These are phyloP conservation scores for Syzygium aqueum DNA, from an alignment of 345 rosid species.

Conservation along the genomic window DNA sequence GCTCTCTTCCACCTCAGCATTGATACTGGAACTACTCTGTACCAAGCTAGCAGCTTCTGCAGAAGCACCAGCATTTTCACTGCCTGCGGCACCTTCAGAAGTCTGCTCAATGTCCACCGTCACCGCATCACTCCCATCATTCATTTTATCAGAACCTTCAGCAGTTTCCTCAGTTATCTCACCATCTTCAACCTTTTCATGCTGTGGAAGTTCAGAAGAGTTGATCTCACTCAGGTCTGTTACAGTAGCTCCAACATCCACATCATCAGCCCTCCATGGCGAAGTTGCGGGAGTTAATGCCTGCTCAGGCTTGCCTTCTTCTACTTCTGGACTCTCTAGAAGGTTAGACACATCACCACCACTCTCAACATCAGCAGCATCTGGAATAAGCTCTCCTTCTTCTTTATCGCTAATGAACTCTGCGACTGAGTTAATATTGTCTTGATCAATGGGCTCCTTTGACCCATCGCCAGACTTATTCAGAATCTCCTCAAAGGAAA, in stretches of 20 bases:
- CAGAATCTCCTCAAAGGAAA: conserved; percentile 25
- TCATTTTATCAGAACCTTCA: conserved; percentile 53
- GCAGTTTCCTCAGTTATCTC: conserved; percentile 32
- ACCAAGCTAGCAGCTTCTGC: conserved; percentile 8
- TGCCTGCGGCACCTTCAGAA: conserved; percentile 9
- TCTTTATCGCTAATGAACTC: conserved; percentile 45
- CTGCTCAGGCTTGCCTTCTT: conserved; percentile 40
- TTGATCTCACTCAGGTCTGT: conserved; percentile 30
- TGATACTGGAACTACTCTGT: conserved; percentile 16
- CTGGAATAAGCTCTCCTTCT: conserved; percentile 78
- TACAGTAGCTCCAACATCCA: conserved; percentile 12
- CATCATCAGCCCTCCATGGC: conserved; percentile 53
- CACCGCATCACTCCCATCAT: conserved; percentile 29
- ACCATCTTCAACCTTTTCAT: conserved; percentile 59
- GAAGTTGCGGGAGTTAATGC: conserved; percentile 44
- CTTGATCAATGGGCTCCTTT: conserved; percentile 29
- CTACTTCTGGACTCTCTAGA: conserved; percentile 42
- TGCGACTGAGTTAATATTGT: background rate
- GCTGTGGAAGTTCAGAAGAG: conserved; percentile 34
- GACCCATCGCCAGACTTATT: conserved; percentile 46
- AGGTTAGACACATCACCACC: conserved; percentile 24
- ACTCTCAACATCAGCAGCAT: conserved; percentile 52
- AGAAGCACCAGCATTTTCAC: background rate
- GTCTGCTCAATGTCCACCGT: conserved; percentile 21
- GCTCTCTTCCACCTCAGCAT: conserved; percentile 34